Evolutionary conservation across 192 early-diverging fungal genomes (phyloP).

Genomic region (Piromyces finnis): DNA sequence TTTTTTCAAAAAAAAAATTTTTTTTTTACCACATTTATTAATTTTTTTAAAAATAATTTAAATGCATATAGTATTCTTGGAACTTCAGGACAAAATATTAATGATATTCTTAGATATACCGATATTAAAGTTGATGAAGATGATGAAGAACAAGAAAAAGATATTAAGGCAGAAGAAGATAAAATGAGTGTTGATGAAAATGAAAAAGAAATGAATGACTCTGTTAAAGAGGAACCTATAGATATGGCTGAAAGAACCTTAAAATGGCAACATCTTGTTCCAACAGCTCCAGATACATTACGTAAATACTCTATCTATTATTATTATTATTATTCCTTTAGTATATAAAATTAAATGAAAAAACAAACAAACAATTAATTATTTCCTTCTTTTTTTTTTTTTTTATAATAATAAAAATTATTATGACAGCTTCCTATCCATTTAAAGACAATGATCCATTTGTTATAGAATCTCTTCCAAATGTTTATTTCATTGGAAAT

Average conservation of each 20-base stretch:
- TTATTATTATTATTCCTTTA: too few relatives aligned
- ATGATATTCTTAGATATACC: conserved; percentile 63
- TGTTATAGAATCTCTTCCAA: conserved; percentile 47
- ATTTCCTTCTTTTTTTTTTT: too few relatives aligned
- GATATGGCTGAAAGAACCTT: conserved; percentile 53
- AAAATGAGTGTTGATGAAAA: neutral
- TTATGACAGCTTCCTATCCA: conserved; percentile 83
- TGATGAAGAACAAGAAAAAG: conserved; percentile 17
- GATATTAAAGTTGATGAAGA: too few relatives aligned
- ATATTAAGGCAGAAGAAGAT: too few relatives aligned
- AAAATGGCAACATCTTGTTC: conserved; percentile 75
- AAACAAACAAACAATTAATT: too few relatives aligned
- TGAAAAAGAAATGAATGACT: conserved; percentile 14
- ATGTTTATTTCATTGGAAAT: conserved; percentile 83
- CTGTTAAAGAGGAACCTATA: conserved; percentile 2
- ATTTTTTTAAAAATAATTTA: too few relatives aligned
- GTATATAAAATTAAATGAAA: too few relatives aligned
- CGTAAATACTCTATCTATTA: too few relatives aligned
- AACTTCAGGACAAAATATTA: conserved; percentile 70
- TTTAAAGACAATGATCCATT: conserved; percentile 78
- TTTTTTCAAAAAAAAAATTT: neutral
- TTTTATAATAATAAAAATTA: too few relatives aligned
- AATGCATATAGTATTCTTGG: conserved; percentile 41
- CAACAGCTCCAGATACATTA: conserved; percentile 85
- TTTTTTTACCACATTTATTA: neutral